These are phyloP conservation scores for Backusella circina DNA, from an alignment of 192 early-diverging fungal species.

Conservation along the genomic window DNA sequence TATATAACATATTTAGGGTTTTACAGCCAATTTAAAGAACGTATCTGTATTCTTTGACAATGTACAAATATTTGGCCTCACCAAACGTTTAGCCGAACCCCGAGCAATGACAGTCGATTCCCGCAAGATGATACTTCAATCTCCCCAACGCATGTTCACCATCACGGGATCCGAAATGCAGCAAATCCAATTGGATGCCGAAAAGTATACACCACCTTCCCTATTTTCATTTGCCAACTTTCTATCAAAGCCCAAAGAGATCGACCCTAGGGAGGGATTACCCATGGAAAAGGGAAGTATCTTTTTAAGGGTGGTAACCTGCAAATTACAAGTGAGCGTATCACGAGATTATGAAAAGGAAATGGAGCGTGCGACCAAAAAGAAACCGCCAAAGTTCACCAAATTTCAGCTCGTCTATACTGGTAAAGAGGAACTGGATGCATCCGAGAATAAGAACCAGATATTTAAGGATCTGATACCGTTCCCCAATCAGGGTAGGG, in stretches of 20 bases:
- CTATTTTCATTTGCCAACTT: constrained; percentile 15
- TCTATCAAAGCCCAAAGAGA: constrained; percentile 9
- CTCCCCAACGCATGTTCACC: constrained; percentile 70
- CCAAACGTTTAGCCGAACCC: constrained; percentile 64
- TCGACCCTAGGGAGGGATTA: not conserved
- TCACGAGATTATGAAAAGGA: constrained; percentile 52
- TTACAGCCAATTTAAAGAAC: constrained; percentile 68
- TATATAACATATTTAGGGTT: constrained; percentile 45
- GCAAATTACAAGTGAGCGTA: constrained; percentile 52
- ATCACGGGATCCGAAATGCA: constrained; percentile 58
- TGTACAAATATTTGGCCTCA: constrained; percentile 49
- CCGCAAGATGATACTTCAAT: constrained; percentile 45
- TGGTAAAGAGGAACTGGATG: constrained; percentile 75
- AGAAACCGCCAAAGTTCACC: constrained; percentile 70
- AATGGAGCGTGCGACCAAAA: constrained; percentile 89
- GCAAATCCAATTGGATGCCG: constrained; percentile 52
- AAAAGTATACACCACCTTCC: constrained; percentile 30
- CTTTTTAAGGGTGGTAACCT: constrained; percentile 71
- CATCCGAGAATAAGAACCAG: constrained; percentile 49
- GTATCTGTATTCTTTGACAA: constrained; percentile 67
- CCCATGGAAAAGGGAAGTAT: constrained; percentile 46
- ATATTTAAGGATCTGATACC: constrained; percentile 78
- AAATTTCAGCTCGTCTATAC: constrained; percentile 68
- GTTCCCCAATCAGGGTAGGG: constrained; percentile 70
- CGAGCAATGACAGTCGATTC: constrained; percentile 54